Base-by-base conservation (phyloP, 306 rosid genomes). In the Inga leiocalycina region DNA sequence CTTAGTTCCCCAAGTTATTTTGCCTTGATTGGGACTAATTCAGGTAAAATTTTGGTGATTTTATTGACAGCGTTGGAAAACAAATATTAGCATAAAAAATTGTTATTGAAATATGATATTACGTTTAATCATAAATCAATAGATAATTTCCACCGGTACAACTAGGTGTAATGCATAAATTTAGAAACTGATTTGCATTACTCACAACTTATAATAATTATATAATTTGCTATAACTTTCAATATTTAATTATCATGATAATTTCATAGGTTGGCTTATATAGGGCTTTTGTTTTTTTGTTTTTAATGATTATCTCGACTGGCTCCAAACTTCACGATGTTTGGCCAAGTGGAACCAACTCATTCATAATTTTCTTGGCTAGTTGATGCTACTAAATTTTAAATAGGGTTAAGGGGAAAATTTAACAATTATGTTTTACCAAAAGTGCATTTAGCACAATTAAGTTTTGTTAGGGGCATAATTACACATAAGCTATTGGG, bases 331-430 rank as follows among this genome's bases (percentile, higher is more conserved):
- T 27, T 27, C 68, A 24, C 68, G 4, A 27, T 43, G 56, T 61
- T 69, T 41, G 77, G 83, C 84, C 90, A 83, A 83, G 75, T 88
- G 88, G 88, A 80, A 59, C 82, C 81, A 85, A 68, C 80, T 85
- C 89, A 49, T 43, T 80, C 91, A 68, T 77, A 83, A 44, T 7
- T 48, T 41, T 56, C 30, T 41, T 66, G 59, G 81, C 83, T 71
- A 27, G 30, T 27, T 27, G 27, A 27, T 27, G 27, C 27, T 27
- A 27, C 0, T 27, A 27, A 27, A 27, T 27, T 27, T 27, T 27
- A 27, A 27, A 27, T n/a, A n/a, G n/a, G n/a, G n/a, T n/a, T n/a
- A n/a, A n/a, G n/a, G n/a, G n/a, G n/a, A n/a, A n/a, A n/a, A n/a
- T n/a, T n/a, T n/a, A n/a, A n/a, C n/a, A n/a, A n/a, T n/a, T n/a